Conservation (phyloP, 2,329 filamentous ascomycete genomes). For the Scytalidium sp. region DNA sequence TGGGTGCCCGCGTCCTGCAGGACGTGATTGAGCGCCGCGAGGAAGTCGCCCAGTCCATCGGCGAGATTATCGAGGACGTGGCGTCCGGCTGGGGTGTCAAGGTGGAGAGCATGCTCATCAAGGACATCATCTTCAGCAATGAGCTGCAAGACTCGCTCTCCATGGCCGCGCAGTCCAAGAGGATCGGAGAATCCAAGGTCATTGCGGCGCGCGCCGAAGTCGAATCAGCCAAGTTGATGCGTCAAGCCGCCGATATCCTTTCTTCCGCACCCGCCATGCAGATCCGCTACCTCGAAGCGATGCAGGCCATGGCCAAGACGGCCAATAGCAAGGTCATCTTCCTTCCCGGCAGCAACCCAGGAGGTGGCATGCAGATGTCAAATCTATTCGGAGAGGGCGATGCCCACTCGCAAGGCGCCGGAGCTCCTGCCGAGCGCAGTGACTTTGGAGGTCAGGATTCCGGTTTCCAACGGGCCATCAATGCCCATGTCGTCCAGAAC, state of each 20-base stretch:
- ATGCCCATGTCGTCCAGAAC: conserved; percentile 79
- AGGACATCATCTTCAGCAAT: conserved; percentile 96
- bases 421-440: conserved; percentile 31
- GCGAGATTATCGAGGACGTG: conserved; percentile 96
- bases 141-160: conserved; percentile 94
- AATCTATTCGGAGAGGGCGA: conserved; percentile 54
- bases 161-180: conserved; percentile 98
- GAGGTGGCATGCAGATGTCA: conserved; percentile 52
- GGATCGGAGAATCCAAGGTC: conserved; percentile 97
- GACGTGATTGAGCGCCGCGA: conserved; percentile 98
- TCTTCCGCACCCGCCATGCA: conserved; percentile 95
- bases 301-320: conserved; percentile 97
- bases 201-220: conserved; percentile 97
- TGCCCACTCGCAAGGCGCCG: conserved; percentile 40
- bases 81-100: conserved; percentile 91
- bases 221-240: conserved; percentile 91
- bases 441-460: conserved; percentile 53
- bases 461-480: conserved; percentile 77
- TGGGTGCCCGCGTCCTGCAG: conserved; percentile 91
- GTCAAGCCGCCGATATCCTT: conserved; percentile 89
- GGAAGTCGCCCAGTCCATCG: conserved; percentile 91
- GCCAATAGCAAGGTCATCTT: conserved; percentile 88
- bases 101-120: conserved; percentile 98
- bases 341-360: conserved; percentile 62
- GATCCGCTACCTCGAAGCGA: conserved; percentile 95